These are phyloP conservation scores for Lunularia cruciata DNA, from an alignment of 225 moss, liverwort and hornwort genomes.

Conservation along the genomic window DNA sequence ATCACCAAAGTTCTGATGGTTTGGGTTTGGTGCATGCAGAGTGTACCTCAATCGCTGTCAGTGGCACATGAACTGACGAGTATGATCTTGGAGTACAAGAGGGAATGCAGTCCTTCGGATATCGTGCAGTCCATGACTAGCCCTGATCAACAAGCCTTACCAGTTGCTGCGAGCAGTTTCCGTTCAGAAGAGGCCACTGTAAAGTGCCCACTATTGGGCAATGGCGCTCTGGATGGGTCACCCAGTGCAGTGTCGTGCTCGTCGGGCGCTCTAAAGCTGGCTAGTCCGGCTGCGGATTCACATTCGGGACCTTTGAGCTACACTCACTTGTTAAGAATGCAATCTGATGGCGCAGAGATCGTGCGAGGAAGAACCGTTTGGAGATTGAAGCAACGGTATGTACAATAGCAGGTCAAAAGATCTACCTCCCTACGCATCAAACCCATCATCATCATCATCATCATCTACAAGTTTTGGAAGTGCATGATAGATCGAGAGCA, in stretches of 20 bases:
- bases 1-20: too few relatives aligned
- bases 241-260: conserved; percentile 75
- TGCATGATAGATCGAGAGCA: conserved; percentile 7
- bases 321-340: conserved; percentile 76
- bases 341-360: conserved; percentile 60
- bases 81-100: conserved; percentile 79
- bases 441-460: conserved; percentile 4
- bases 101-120: conserved; percentile 81
- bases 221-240: conserved; percentile 70
- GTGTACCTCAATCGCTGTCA: conserved; percentile 69
- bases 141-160: conserved; percentile 45
- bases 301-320: conserved; percentile 39
- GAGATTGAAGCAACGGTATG: conserved; percentile 65
- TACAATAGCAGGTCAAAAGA: conserved; percentile 31
- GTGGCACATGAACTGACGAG: conserved; percentile 76
- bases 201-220: conserved; percentile 33
- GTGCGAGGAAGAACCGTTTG: conserved; percentile 78
- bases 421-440: conserved; percentile 6
- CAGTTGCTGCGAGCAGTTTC: conserved; percentile 10
- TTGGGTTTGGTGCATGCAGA: conserved; percentile 58
- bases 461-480: conserved; percentile 6
- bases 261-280: conserved; percentile 61
- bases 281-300: conserved; percentile 33
- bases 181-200: conserved; percentile 19
- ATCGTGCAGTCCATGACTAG: conserved; percentile 76